A percentile compares a stretch with the other conserved stretches of the same genome.
Conservation (phyloP, 2,329 filamentous ascomycete species). For the Aureobasidium sp. region DNA sequence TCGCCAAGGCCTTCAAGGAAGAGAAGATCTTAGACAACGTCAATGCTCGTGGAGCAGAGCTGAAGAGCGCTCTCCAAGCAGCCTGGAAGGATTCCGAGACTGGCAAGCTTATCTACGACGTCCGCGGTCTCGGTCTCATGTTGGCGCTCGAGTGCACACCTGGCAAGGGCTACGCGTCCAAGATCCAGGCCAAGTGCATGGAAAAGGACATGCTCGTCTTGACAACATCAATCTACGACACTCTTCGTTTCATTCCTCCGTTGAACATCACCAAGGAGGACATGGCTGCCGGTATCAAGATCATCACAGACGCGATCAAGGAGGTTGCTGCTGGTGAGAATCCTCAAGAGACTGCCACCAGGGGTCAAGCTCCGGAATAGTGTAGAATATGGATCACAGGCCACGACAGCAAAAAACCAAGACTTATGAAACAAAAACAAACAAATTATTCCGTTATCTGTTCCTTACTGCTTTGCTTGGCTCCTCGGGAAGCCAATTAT, state of each 20-base stretch:
- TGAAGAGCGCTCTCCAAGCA: slow-evolving; percentile 24
- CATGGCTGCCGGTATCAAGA: slow-evolving; percentile 32
- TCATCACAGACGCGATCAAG: slow-evolving; percentile 31
- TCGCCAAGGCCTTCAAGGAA: slow-evolving; percentile 31
- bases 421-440: background rate
- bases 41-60: slow-evolving; percentile 25
- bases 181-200: slow-evolving; percentile 35
- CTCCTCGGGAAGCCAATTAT: background rate
- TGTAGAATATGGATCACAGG: background rate
- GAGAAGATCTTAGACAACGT: slow-evolving; percentile 34
- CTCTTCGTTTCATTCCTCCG: slow-evolving; percentile 34
- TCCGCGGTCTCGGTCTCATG: slow-evolving; percentile 35
- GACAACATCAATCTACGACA: slow-evolving; percentile 36
- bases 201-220: slow-evolving; percentile 34
- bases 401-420: background rate
- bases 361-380: slow-evolving; percentile 20
- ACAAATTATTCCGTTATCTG: too few species aligned
- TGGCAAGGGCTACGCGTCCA: slow-evolving; percentile 30
- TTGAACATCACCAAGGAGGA: slow-evolving; percentile 35
- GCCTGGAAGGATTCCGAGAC: slow-evolving; percentile 23
- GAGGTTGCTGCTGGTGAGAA: slow-evolving; percentile 28
- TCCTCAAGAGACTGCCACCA: slow-evolving; percentile 18
- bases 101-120: slow-evolving; percentile 31
- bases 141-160: slow-evolving; percentile 32
- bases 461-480: background rate